Evolutionary conservation across 768 basidiomycete genomes (phyloP).

Genomic region (Pleurotus sapidus): DNA sequence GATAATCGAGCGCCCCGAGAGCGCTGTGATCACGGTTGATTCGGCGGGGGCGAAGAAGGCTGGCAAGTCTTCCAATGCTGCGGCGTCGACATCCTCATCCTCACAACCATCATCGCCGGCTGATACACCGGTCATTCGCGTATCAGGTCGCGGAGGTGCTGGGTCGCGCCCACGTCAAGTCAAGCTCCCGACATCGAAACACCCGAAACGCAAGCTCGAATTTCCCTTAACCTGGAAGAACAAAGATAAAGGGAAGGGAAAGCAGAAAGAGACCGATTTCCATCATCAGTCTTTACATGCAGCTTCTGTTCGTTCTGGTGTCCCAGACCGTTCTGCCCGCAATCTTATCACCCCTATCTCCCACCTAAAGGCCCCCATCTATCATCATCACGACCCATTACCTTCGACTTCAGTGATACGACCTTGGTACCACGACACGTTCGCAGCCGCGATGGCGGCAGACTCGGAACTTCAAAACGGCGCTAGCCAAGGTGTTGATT

Average conservation of each 20-base stretch:
- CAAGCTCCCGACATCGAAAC: neutral
- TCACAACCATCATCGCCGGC: neutral
- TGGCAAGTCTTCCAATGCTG: neutral
- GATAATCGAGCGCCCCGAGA: neutral
- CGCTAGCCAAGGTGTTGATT: neutral
- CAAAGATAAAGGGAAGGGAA: neutral
- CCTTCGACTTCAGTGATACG: neutral
- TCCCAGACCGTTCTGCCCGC: neutral
- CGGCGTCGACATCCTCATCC: neutral
- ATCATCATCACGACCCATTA: neutral
- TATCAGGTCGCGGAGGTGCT: neutral
- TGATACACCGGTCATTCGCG: neutral
- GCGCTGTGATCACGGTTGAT: neutral
- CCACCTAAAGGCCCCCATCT: neutral
- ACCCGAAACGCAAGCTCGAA: neutral
- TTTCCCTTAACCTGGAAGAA: neutral
- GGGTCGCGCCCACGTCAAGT: conserved; percentile 2
- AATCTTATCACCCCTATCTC: neutral
- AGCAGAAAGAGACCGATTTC: neutral
- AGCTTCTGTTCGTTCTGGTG: neutral
- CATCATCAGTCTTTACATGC: neutral
- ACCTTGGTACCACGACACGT: neutral
- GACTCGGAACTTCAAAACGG: neutral
- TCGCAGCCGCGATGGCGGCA: neutral
- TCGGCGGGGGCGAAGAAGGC: neutral